Percentiles rank a stretch among this genome's conserved stretches.
Conservation (phyloP, 768 basidiomycete genomes). For the Agaricus blazei region DNA sequence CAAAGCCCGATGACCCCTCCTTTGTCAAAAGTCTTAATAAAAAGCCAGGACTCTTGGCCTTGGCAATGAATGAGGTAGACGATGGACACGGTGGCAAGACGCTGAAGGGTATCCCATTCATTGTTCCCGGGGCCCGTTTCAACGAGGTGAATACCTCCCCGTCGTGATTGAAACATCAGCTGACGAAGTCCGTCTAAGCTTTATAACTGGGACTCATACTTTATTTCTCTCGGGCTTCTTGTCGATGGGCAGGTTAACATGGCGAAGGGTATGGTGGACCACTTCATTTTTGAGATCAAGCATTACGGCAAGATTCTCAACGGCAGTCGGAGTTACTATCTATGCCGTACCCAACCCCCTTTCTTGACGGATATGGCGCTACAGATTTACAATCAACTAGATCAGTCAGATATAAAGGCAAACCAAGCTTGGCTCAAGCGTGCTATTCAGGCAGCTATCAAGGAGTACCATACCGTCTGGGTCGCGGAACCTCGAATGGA, state of each 20-base stretch:
- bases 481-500: constrained; percentile 92
- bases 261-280: constrained; percentile 98
- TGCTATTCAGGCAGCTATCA: constrained; percentile 96
- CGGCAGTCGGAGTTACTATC: constrained; percentile 92
- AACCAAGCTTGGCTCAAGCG: constrained; percentile 92
- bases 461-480: constrained; percentile 99
- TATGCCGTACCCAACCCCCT: constrained; percentile 93
- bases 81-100: constrained; percentile 75
- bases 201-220: constrained; percentile 96
- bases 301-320: constrained; percentile 97
- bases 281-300: constrained; percentile 98
- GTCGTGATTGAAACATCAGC: not conserved
- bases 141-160: constrained; percentile 62
- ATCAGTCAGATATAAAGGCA: constrained; percentile 70
- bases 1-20: constrained; percentile 77
- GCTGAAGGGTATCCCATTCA: constrained; percentile 91
- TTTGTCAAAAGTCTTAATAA: constrained; percentile 93
- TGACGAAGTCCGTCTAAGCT: constrained; percentile 40
- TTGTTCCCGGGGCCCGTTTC: constrained; percentile 93
- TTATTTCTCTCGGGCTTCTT: constrained; percentile 88
- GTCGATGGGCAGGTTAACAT: constrained; percentile 92
- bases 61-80: constrained; percentile 92
- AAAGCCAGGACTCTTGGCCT: constrained; percentile 89
- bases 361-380: constrained; percentile 99
- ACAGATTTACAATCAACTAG: constrained; percentile 95